Base-by-base conservation (phyloP, 116 monocot genomes). In the Iris pallida region DNA sequence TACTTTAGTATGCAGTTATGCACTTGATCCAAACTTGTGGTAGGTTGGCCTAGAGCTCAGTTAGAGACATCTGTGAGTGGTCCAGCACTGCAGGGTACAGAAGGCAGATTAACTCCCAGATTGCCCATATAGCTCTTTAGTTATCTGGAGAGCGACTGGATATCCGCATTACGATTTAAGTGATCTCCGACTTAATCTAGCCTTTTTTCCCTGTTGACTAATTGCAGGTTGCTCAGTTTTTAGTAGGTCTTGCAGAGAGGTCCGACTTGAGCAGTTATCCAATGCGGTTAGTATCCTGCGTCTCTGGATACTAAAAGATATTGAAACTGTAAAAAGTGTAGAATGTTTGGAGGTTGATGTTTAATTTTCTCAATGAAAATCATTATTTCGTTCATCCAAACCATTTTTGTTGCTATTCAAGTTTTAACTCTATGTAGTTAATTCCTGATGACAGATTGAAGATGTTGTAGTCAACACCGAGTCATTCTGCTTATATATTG, bases 171-270 rank as follows among this genome's bases (percentile, higher is more conserved):
- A 42, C 42, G 1, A 9, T 55, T 67, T 55, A 42, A 54, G 53
- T 0, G 6, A 16, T 53, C 11, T 1, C 56, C 59, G n/a, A 44
- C 48, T 16, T 10, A 20, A 51, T 41, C 42, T 71, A 15, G 17
- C 45, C 10, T 73, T 49, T 0, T 17, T 63, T 45, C 59, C 59
- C 63, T 16, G 18, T 45, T 55, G 42, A n/a, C n/a, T 64, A 16
- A 44, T 60, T 75, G 57, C 78, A 98, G 98, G 98, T 98, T 15
- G 88, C 98, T 49, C 98, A 98, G 70, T 98, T 98, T 80, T 81
- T 98, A 60, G 66, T 93, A 57, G 98, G 93, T 59, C 83, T 98
- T 59, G 90, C 98, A 9, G 90, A 84, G 59, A 83, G 55, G 65
- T 75, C 80, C 61, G 81, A 77, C 78, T 71, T 74, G 47, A 68